Conservation (phyloP, 257 asterid genomes). For the Fraxinus cuspidata region DNA sequence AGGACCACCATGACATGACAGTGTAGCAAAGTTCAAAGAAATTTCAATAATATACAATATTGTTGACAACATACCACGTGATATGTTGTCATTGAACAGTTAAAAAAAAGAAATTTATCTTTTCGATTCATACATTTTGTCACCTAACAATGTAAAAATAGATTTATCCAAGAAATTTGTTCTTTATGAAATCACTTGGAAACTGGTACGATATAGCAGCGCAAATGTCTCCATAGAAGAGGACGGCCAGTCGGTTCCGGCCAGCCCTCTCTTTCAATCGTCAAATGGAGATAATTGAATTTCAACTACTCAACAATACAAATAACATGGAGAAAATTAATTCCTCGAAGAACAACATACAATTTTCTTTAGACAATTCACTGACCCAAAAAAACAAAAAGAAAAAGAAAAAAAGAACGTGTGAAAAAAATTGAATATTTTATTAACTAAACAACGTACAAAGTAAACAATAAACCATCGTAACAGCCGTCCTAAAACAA, state of each 20-base stretch:
- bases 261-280: slow-evolving; percentile 1
- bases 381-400: neutral
- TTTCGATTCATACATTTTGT: too few relatives aligned
- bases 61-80: too few relatives aligned
- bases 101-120: too few relatives aligned
- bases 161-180: too few relatives aligned
- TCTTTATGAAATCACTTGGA: too few relatives aligned
- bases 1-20: too few relatives aligned
- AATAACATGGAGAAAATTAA: neutral
- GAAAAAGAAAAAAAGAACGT: neutral
- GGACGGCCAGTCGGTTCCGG: neutral
- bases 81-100: too few relatives aligned
- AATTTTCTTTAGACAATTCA: neutral
- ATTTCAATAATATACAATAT: too few relatives aligned
- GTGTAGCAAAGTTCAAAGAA: too few relatives aligned
- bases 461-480: slow-evolving; percentile 27
- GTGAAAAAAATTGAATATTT: slow-evolving; percentile 26
- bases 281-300: neutral
- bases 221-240: too few relatives aligned
- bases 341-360: neutral
- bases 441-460: slow-evolving; percentile 25
- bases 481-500: slow-evolving; percentile 22
- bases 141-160: too few relatives aligned
- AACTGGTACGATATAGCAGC: too few relatives aligned
- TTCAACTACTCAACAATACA: slow-evolving; percentile 14